These are phyloP conservation scores for Daldinia childiae DNA, from an alignment of 495 filamentous ascomycete genomes.

Conservation along the genomic window DNA sequence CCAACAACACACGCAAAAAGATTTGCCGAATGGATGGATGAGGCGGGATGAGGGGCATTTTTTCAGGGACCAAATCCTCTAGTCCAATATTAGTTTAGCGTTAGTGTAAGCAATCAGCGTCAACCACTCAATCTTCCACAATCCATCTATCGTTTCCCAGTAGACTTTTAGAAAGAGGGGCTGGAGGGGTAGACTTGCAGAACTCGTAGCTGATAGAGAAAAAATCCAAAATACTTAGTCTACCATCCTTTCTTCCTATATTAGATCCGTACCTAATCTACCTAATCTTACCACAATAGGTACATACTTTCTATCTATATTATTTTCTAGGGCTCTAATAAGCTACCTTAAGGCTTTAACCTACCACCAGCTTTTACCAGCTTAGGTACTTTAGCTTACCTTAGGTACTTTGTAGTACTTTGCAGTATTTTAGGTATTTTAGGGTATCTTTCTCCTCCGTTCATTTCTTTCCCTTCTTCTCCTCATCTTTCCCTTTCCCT, in stretches of 20 bases:
- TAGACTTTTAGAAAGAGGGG: constrained; percentile 19
- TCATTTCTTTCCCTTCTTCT: constrained; percentile 16
- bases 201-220: constrained; percentile 8
- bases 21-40: constrained; percentile 39
- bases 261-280: not conserved
- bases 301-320: too few species aligned
- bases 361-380: too few species aligned
- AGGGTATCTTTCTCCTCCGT: constrained; percentile 3
- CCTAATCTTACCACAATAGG: too few species aligned
- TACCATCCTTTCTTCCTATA: not conserved
- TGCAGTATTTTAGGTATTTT: constrained; percentile 7
- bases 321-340: not conserved
- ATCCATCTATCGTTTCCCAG: constrained; percentile 30
- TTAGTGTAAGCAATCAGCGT: constrained; percentile 18
- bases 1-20: constrained; percentile 23
- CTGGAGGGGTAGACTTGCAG: constrained; percentile 22
- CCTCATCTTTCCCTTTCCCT: constrained; percentile 28
- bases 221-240: not conserved
- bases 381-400: not conserved
- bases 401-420: constrained; percentile 3
- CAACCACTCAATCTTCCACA: constrained; percentile 22
- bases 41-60: constrained; percentile 42
- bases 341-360: too few species aligned
- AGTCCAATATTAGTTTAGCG: constrained; percentile 21
- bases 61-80: constrained; percentile 43